These are phyloP conservation scores for Apiospora marii DNA, from an alignment of 2,329 filamentous ascomycete genomes.

Conservation along the genomic window DNA sequence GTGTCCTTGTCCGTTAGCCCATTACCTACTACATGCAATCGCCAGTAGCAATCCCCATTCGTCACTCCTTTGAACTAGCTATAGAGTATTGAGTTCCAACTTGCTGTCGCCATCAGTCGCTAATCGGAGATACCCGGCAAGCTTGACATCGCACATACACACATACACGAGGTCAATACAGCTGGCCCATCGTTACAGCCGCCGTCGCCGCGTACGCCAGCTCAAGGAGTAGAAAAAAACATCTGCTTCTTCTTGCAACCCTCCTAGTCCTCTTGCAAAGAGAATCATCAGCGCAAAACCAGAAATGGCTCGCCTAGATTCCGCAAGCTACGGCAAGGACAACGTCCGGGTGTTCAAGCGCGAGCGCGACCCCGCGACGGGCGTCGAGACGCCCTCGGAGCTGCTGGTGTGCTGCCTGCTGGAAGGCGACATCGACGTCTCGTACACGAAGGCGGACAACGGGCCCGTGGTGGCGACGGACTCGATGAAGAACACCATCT, in stretches of 20 bases:
- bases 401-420: conserved; percentile 94
- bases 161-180: background rate
- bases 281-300: conserved; percentile 16
- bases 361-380: conserved; percentile 77
- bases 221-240: background rate
- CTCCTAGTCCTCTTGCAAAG: background rate
- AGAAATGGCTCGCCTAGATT: conserved; percentile 62
- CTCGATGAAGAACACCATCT: conserved; percentile 97
- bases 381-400: conserved; percentile 86
- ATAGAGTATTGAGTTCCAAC: background rate
- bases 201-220: background rate
- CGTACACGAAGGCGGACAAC: conserved; percentile 95
- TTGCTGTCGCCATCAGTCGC: background rate
- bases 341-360: conserved; percentile 99
- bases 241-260: background rate
- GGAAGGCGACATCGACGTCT: conserved; percentile 88
- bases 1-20: background rate
- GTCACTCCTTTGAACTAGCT: conserved; percentile 9
- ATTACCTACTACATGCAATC: background rate
- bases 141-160: conserved; percentile 11
- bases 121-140: conserved; percentile 7
- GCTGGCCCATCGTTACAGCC: background rate
- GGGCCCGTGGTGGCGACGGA: conserved; percentile 94
- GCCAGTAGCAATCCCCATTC: background rate
- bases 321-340: conserved; percentile 90